These are phyloP conservation scores for Phyllosticta citriasiana DNA, from an alignment of 2,329 filamentous ascomycete genomes.

Conservation along the genomic window DNA sequence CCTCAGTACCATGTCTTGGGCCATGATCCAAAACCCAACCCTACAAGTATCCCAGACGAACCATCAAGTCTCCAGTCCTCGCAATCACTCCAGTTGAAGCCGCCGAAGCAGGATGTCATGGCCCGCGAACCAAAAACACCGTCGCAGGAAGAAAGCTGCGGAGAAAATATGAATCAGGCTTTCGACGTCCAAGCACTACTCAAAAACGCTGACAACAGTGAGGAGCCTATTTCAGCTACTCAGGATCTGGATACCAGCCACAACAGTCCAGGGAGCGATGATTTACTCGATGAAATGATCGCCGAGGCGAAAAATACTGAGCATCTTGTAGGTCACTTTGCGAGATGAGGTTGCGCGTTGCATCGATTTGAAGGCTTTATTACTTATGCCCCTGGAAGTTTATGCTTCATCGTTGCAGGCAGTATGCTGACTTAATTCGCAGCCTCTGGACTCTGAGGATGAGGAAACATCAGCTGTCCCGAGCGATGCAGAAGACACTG, in stretches of 20 bases:
- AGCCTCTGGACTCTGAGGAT: constrained; percentile 31
- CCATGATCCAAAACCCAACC: constrained; percentile 21
- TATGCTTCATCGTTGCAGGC: background rate
- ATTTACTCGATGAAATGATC: constrained; percentile 2
- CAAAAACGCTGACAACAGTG: background rate
- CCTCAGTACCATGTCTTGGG: constrained; percentile 51
- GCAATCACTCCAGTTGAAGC: constrained; percentile 43
- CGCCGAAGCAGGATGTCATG: constrained; percentile 31
- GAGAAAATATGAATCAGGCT: background rate
- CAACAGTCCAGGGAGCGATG: background rate
- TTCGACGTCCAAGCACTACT: background rate
- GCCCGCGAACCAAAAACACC: constrained; percentile 31
- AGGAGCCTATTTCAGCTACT: too few relatives aligned
- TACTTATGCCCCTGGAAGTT: background rate
- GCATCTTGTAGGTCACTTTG: constrained; percentile 1
- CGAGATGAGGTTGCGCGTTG: background rate
- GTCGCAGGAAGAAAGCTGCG: constrained; percentile 23
- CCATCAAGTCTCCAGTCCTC: constrained; percentile 10
- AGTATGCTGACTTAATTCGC: background rate
- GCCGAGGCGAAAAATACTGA: background rate
- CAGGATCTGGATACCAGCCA: background rate
- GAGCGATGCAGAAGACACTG: constrained; percentile 17
- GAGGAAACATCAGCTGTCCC: constrained; percentile 21
- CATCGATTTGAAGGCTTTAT: background rate
- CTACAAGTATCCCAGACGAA: background rate